These are phyloP conservation scores for Lentinula sp. DNA, from an alignment of 768 basidiomycete genomes.

Conservation along the genomic window DNA sequence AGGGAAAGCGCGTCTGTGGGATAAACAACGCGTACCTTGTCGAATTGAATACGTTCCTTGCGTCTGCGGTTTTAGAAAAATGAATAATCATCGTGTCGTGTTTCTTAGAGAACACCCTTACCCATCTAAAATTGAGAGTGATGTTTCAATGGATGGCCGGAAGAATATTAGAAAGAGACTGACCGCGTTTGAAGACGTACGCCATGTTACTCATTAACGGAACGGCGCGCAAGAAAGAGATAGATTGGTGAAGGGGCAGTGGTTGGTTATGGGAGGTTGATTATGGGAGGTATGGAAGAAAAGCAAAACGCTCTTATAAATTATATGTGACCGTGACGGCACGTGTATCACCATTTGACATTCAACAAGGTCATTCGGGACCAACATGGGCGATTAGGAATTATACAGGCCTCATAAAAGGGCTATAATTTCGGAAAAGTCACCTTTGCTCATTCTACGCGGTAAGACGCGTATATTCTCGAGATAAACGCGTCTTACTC, in stretches of 20 bases:
- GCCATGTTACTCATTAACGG: constrained; percentile 9
- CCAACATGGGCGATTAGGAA: not conserved
- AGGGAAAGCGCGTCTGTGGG: constrained; percentile 12
- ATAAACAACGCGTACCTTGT: constrained; percentile 55
- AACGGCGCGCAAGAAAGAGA: not conserved
- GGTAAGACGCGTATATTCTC: not conserved
- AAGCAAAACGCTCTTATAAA: not conserved
- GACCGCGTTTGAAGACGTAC: constrained; percentile 29
- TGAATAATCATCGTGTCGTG: constrained; percentile 20
- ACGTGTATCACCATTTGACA: not conserved
- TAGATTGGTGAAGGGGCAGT: no score
- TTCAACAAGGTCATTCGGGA: constrained; percentile 2
- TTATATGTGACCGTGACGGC: constrained; percentile 3
- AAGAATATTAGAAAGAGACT: constrained; percentile 6
- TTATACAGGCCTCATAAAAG: not conserved
- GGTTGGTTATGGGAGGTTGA: no score
- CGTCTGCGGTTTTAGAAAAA: constrained; percentile 37
- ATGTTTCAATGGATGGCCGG: constrained; percentile 1
- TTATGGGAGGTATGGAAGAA: no score
- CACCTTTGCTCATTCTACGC: not conserved
- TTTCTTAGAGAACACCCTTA: constrained; percentile 8
- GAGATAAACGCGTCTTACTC: not conserved
- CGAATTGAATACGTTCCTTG: constrained; percentile 90
- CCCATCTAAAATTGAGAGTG: constrained; percentile 7
- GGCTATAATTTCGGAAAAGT: not conserved